phyloP scores from a whole-genome alignment of 1,139 yeast species.

The Meyerozyma athensensis region DNA sequence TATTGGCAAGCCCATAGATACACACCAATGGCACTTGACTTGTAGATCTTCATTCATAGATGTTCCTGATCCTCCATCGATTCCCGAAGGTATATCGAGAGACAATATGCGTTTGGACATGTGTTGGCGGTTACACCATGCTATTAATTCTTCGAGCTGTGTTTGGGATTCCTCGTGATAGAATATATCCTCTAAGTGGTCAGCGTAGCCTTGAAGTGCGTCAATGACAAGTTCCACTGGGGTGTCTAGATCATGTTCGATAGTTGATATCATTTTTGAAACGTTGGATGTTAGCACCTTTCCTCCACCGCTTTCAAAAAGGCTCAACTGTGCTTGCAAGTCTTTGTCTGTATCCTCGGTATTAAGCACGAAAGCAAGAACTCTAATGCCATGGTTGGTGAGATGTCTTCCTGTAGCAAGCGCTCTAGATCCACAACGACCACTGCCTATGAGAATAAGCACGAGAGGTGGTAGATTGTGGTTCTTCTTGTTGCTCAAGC shows the following conservation, averaged over 20 bases:
- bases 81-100: conserved; percentile 77
- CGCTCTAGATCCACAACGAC: conserved; percentile 71
- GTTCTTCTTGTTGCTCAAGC: conserved; percentile 51
- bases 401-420: conserved; percentile 78
- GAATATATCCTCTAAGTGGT: conserved; percentile 50
- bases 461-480: conserved; percentile 80
- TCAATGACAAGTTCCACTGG: conserved; percentile 79
- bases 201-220: conserved; percentile 80
- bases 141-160: conserved; percentile 43
- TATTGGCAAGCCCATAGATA: conserved; percentile 72
- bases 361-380: conserved; percentile 51
- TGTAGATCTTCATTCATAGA: conserved; percentile 25
- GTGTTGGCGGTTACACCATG: conserved; percentile 64
- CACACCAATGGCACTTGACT: conserved; percentile 46
- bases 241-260: conserved; percentile 49
- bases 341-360: conserved; percentile 28
- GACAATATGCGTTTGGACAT: conserved; percentile 54
- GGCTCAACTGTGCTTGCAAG: conserved; percentile 39
- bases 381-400: conserved; percentile 68
- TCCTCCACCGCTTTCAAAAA: conserved; percentile 48
- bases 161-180: conserved; percentile 34
- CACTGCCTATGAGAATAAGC: conserved; percentile 66
- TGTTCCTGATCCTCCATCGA: conserved; percentile 81
- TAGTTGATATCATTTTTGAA: conserved; percentile 24
- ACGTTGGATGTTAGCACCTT: conserved; percentile 36